A percentile compares a stretch with the other conserved stretches of the same genome.
These are phyloP conservation scores for Trichoderma brevicompactum DNA, from an alignment of 2,329 filamentous ascomycete genomes.

Conservation along the genomic window DNA sequence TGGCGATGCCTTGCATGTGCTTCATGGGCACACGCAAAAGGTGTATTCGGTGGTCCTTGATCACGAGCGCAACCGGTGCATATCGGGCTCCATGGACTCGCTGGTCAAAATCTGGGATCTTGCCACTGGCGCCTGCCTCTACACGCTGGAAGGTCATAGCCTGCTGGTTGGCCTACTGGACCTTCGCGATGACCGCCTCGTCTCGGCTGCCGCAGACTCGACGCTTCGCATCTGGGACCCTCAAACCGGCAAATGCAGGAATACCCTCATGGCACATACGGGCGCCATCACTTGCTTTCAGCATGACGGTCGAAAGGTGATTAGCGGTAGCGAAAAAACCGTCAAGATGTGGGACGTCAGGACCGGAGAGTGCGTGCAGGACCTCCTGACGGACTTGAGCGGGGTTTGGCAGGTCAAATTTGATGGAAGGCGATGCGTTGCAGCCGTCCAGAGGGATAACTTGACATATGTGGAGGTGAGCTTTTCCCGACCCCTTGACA, in stretches of 20 bases:
- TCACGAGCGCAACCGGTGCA: conserved; percentile 88
- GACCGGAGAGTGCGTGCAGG: conserved; percentile 88
- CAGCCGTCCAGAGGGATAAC: conserved; percentile 89
- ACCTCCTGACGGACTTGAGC: conserved; percentile 88
- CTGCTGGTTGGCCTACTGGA: conserved; percentile 92
- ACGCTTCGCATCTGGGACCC: conserved; percentile 97
- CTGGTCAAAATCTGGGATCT: conserved; percentile 98
- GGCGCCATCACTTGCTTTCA: conserved; percentile 99
- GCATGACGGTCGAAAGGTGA: conserved; percentile 94
- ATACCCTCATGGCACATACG: conserved; percentile 88
- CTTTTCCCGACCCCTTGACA: conserved; percentile 23
- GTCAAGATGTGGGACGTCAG: conserved; percentile 98
- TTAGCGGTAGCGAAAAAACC: conserved; percentile 92
- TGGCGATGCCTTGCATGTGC: conserved; percentile 80
- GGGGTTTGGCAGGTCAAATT: conserved; percentile 99
- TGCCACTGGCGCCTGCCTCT: conserved; percentile 79
- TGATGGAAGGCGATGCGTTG: conserved; percentile 91
- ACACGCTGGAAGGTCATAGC: conserved; percentile 90
- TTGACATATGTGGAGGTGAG: conserved; percentile 95
- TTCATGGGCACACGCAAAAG: conserved; percentile 87
- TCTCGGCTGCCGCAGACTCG: conserved; percentile 93
- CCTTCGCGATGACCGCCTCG: conserved; percentile 83
- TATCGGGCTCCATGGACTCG: conserved; percentile 98
- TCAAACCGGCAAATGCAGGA: conserved; percentile 87
- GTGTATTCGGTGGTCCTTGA: conserved; percentile 98